Evolutionary conservation across 164 flowering plant genomes (phyloP), one percentile per base, ranked within the genome.

Genomic region (Magnolia changhungtana): DNA sequence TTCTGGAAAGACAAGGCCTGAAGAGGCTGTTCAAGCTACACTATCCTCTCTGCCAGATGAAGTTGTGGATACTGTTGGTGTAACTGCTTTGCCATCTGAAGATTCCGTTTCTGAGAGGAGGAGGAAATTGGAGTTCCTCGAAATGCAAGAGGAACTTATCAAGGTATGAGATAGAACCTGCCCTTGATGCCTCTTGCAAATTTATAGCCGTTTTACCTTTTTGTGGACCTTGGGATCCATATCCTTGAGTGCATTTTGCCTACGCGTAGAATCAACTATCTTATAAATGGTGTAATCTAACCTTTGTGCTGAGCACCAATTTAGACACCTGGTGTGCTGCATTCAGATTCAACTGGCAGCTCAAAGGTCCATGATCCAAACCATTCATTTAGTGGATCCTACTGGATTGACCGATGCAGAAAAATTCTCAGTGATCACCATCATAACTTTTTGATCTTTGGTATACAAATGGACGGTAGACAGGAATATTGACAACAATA

Each of bases 1-100:
- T 64, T 92, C 97, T 82, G 97, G 98, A 80, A 92, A 85, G 82
- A 8, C 92, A 74, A 89, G 78, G 81, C 97, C 96, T 37, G 99
- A 92, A 86, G 99, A 96, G 80, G 99, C 91, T 85, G 97, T 96
- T 78, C 90, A 84, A 83, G 93, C 91, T 78, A 94, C 99, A 74
- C 83, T 96, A 29, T 91, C 98, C 66, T 96, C 99, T 71, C 83
- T 96, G 81, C 99, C 99, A 52, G 99, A 94, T 83, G 98, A 96
- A 83, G 95, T 96, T 83, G 98, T 94, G 80, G 99, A 89, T 78
- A 94, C 98, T 72, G 92, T 94, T 69, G 87, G 90, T 69, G 89
- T 93, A 21, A 96, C 97, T 63, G 71, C 96, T 79, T 83, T 96
- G 84, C 91, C 97, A 74, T 92, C 97, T 81, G 99, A 90, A 85